These are phyloP conservation scores for Sequoia sempervirens DNA, from an alignment of 75 land plant species.

Conservation along the genomic window DNA sequence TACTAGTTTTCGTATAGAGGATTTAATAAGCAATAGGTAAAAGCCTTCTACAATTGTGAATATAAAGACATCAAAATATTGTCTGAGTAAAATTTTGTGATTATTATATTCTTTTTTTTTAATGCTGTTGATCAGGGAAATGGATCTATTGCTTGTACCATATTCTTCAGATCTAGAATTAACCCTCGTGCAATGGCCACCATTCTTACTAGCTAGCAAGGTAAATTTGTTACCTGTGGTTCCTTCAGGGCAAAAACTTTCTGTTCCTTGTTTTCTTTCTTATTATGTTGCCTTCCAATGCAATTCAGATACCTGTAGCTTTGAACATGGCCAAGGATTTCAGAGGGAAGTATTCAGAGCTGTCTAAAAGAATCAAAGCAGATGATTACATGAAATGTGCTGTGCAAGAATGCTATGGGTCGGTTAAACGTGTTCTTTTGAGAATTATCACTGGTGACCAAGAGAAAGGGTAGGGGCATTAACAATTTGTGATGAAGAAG, in stretches of 20 bases:
- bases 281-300: neutral
- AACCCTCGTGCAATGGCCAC: constrained; percentile 60
- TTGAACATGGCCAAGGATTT: constrained; percentile 87
- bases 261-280: neutral
- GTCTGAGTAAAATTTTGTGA: neutral
- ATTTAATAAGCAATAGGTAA: constrained; percentile 80
- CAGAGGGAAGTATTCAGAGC: constrained; percentile 50
- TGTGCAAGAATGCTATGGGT: constrained; percentile 73
- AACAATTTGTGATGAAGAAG: neutral
- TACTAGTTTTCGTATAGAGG: constrained; percentile 69
- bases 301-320: constrained; percentile 71
- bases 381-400: constrained; percentile 82
- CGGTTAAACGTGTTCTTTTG: constrained; percentile 46
- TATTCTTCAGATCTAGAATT: constrained; percentile 26
- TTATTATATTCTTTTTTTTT: neutral
- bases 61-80: neutral
- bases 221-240: constrained; percentile 23
- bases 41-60: neutral
- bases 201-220: constrained; percentile 84
- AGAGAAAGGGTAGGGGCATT: constrained; percentile 49
- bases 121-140: constrained; percentile 43
- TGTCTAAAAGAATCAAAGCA: constrained; percentile 55
- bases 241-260: neutral
- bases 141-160: constrained; percentile 71
- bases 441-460: constrained; percentile 43